Evolutionary conservation across 1,284 basidiomycete species (phyloP).

Genomic region (Mycena citricolor): DNA sequence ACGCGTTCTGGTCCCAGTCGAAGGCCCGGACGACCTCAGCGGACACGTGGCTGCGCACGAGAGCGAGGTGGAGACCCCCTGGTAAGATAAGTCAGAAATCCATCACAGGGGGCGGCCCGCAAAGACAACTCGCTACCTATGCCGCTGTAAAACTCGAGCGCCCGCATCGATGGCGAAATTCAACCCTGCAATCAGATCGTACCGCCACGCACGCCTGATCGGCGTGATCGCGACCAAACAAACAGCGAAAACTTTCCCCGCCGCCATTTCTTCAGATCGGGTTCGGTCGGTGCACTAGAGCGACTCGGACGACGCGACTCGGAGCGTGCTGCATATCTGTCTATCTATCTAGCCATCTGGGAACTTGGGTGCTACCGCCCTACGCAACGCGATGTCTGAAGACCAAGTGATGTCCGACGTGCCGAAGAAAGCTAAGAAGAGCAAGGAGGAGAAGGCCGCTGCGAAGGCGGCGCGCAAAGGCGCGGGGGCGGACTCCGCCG

Average conservation of each 20-base stretch:
- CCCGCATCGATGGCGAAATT: conserved; percentile 40
- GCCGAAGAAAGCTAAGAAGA: conserved; percentile 14
- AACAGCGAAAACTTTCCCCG: background rate
- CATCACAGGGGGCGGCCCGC: conserved; percentile 18
- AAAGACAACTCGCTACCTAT: too few relatives aligned
- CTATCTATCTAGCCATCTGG: background rate
- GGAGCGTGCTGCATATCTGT: background rate
- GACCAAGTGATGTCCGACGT: too few relatives aligned
- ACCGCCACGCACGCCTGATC: background rate
- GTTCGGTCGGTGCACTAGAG: background rate
- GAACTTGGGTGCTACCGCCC: too few relatives aligned
- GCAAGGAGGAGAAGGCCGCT: conserved; percentile 16
- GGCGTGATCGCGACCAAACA: background rate
- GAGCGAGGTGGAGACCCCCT: conserved; percentile 73
- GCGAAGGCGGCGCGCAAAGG: background rate
- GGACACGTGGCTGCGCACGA: conserved; percentile 49
- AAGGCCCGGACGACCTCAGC: conserved; percentile 59
- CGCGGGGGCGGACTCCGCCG: background rate
- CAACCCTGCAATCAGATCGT: conserved; percentile 21
- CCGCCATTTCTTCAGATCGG: background rate
- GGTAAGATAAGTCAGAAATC: conserved; percentile 10
- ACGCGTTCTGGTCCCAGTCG: conserved; percentile 76
- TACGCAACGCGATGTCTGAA: too few relatives aligned
- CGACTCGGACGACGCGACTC: background rate
- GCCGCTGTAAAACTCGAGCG: conserved; percentile 76